These are phyloP conservation scores for Eucalyptus curtisii DNA, from an alignment of 345 rosid species.

Conservation along the genomic window DNA sequence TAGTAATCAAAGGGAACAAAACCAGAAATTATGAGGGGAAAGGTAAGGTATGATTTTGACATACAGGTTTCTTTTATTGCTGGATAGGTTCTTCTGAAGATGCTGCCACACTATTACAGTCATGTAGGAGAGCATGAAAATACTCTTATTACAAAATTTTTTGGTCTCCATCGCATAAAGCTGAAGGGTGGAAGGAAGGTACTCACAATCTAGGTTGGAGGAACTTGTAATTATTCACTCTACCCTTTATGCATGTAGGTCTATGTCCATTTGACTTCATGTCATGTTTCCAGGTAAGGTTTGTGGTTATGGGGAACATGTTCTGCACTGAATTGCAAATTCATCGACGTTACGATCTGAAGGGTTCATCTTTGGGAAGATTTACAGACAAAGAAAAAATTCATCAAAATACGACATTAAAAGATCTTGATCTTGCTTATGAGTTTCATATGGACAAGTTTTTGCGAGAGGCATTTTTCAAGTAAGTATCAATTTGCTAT, in stretches of 20 bases:
- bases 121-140: conserved; percentile 75
- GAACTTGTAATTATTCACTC: background rate
- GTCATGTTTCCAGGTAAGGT: conserved; percentile 56
- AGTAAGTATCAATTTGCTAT: conserved; percentile 28
- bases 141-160: conserved; percentile 90
- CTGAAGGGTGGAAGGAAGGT: conserved; percentile 76
- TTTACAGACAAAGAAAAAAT: conserved; percentile 55
- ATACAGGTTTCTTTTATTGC: background rate
- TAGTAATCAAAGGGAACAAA: background rate
- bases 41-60: background rate
- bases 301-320: conserved; percentile 99
- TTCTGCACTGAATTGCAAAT: conserved; percentile 92
- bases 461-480: conserved; percentile 61
- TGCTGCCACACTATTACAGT: conserved; percentile 63
- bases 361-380: conserved; percentile 89
- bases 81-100: conserved; percentile 65
- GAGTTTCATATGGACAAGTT: conserved; percentile 88
- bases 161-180: conserved; percentile 80
- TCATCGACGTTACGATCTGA: conserved; percentile 85
- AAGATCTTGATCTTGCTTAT: conserved; percentile 74
- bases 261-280: background rate
- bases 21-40: background rate
- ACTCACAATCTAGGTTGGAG: conserved; percentile 1
- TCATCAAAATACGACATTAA: conserved; percentile 59
- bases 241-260: background rate